Conservation (phyloP, 1,284 basidiomycete species). For the Erythrobasidium hasegawianum region DNA sequence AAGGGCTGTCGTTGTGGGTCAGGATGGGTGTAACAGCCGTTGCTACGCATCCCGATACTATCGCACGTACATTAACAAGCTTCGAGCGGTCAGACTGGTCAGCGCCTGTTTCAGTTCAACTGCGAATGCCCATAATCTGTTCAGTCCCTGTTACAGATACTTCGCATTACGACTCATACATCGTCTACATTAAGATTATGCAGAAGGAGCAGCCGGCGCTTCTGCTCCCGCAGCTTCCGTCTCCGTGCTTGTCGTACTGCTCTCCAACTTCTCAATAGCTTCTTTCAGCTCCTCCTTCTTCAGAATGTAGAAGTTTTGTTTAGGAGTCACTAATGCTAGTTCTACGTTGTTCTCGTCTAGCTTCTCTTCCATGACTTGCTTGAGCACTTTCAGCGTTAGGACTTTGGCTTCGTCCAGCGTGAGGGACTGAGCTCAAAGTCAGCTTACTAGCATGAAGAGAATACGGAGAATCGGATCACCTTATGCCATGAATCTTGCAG, state of each 20-base stretch:
- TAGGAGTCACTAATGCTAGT: slow-evolving; percentile 74
- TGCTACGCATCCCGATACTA: not conserved
- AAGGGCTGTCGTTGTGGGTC: no score
- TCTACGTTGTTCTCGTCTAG: slow-evolving; percentile 98
- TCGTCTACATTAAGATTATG: not conserved
- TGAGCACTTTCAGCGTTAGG: slow-evolving; percentile 81
- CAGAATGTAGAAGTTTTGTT: slow-evolving; percentile 77
- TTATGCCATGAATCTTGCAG: slow-evolving; percentile 97
- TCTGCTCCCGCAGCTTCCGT: not conserved
- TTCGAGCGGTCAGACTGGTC: no score
- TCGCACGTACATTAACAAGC: no score
- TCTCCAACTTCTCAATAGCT: slow-evolving; percentile 55
- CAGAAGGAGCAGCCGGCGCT: not conserved
- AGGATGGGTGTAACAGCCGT: no score
- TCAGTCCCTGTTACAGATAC: no score
- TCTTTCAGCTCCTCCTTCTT: slow-evolving; percentile 69
- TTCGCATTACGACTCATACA: not conserved
- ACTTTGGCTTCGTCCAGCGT: slow-evolving; percentile 81
- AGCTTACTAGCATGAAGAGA: slow-evolving; percentile 1
- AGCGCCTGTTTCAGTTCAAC: no score
- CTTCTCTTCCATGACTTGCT: slow-evolving; percentile 99
- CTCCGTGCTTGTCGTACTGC: slow-evolving; percentile 5
- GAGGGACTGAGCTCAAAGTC: slow-evolving; percentile 69
- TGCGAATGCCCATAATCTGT: no score
- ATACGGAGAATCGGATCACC: slow-evolving; percentile 57